Base-by-base conservation (phyloP, 2,329 filamentous ascomycete species). In the Hymenoscyphus fraxineus region DNA sequence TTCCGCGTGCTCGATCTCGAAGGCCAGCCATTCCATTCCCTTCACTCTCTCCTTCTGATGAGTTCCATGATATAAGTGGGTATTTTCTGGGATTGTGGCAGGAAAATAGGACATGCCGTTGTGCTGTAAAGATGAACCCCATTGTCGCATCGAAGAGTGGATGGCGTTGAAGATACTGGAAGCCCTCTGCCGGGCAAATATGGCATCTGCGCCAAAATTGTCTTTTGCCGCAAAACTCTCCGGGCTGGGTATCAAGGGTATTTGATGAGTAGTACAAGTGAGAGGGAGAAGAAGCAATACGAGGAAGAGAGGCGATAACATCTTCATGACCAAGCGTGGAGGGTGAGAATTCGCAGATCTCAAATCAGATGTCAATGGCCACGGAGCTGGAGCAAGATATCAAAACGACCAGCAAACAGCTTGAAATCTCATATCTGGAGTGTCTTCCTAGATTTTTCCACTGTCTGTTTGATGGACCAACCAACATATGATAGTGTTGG, bases 31-130 rank as follows among this genome's bases (percentile, higher is more conserved):
- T 70, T 92, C 87, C 2, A 81, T 82, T 0, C 80, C 82, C 2
- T 76, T 74, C 0, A 90, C 81, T 0, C 80, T 78, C 1, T 81
- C 75, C 0, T 78, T 69, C 0, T 71, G 74, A 9, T 68, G 69
- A 0, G 81, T 82, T 13, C 90, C 90, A 72, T 93, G 90, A 70
- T 92, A 91, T 10, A 92, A 75, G 41, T 87, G 77, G 0, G 86
- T 88, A 2, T 86, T 88, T 19, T 79, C 78, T 0, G 89, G 88
- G 0, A 93, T 81, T 0, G 81, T 83, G 0, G 84, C 88, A 0
- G 88, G 80, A 70, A 92, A 90, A 69, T 90, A 82, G 1, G 87
- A 86, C 81, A 93, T 88, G 63, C 90, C 90, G 73, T 93, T 93
- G 75, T 93, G 90, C 65, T 90, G 83, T 2, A 91, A 73, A 0